phyloP scores from a whole-genome alignment of 352 stramenopile genomes.

The Thraustotheca clavata region DNA sequence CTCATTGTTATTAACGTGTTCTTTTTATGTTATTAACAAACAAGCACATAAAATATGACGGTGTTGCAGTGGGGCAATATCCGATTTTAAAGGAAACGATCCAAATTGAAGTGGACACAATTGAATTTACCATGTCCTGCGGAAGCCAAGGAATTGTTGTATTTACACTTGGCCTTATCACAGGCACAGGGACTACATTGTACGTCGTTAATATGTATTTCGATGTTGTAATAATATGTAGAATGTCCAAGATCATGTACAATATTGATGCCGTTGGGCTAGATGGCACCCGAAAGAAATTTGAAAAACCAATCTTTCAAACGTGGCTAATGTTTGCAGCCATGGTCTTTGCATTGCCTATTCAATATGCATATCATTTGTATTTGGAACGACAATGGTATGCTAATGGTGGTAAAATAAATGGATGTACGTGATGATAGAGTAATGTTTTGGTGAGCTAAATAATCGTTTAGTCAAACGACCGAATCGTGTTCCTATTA shows the following conservation, averaged over 20 bases:
- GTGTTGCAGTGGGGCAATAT: slow-evolving; percentile 6
- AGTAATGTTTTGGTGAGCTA: background rate
- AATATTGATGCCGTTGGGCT: slow-evolving; percentile 82
- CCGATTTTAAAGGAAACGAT: background rate
- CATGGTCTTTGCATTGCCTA: slow-evolving; percentile 90
- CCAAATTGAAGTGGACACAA: slow-evolving; percentile 1
- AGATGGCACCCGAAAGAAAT: slow-evolving; percentile 83
- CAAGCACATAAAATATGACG: no score
- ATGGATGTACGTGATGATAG: slow-evolving; percentile 41
- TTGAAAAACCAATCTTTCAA: slow-evolving; percentile 94
- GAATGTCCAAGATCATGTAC: slow-evolving; percentile 88
- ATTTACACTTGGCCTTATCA: slow-evolving; percentile 72
- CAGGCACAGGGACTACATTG: slow-evolving; percentile 76
- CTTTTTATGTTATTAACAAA: no score
- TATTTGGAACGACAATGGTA: slow-evolving; percentile 66
- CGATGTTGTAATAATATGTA: background rate
- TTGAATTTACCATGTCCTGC: slow-evolving; percentile 51
- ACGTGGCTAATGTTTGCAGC: slow-evolving; percentile 96
- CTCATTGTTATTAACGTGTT: no score
- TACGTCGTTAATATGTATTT: slow-evolving; percentile 28
- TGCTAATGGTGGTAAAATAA: slow-evolving; percentile 28
- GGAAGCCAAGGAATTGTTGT: slow-evolving; percentile 65
- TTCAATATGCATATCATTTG: slow-evolving; percentile 85
- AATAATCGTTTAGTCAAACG: slow-evolving; percentile 47
- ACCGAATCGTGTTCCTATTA: slow-evolving; percentile 67